A percentile compares a stretch with the other conserved stretches of the same genome.
These are phyloP conservation scores for Lipomyces sp. DNA, from an alignment of 805 yeast genomes.

Conservation along the genomic window DNA sequence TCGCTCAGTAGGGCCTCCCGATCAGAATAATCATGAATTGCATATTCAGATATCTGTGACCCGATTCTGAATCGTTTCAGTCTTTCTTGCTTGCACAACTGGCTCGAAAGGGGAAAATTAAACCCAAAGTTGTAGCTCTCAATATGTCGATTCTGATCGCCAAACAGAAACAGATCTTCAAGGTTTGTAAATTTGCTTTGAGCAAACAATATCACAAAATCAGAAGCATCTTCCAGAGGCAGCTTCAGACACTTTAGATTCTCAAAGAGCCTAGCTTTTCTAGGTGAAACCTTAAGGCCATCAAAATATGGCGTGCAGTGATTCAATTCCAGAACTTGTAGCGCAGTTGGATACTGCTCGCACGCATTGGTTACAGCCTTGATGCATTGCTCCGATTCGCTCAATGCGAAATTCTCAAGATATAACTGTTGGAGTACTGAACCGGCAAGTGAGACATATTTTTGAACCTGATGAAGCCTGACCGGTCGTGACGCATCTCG, in stretches of 20 bases:
- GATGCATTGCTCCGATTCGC: neutral
- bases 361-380: neutral
- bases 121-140: neutral
- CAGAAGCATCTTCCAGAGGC: slow-evolving; percentile 1
- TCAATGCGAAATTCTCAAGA: neutral
- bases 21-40: slow-evolving; percentile 1
- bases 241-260: slow-evolving; percentile 6
- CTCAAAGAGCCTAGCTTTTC: neutral
- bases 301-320: slow-evolving; percentile 1
- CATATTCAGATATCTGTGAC: slow-evolving; percentile 1
- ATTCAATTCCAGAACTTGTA: slow-evolving; percentile 3
- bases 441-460: neutral
- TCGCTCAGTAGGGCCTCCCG: neutral
- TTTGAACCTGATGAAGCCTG: neutral
- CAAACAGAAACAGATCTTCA: slow-evolving; percentile 1
- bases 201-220: neutral
- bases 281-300: neutral
- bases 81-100: neutral
- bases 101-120: neutral
- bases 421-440: neutral
- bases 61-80: slow-evolving; percentile 4
- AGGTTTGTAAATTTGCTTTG: neutral
- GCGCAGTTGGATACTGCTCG: neutral
- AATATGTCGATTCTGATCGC: neutral
- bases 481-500: slow-evolving; percentile 9